Evolutionary conservation across 257 asterid species (phyloP), one percentile per base, ranked within the genome.

Genomic region (Capsicum pubescens): DNA sequence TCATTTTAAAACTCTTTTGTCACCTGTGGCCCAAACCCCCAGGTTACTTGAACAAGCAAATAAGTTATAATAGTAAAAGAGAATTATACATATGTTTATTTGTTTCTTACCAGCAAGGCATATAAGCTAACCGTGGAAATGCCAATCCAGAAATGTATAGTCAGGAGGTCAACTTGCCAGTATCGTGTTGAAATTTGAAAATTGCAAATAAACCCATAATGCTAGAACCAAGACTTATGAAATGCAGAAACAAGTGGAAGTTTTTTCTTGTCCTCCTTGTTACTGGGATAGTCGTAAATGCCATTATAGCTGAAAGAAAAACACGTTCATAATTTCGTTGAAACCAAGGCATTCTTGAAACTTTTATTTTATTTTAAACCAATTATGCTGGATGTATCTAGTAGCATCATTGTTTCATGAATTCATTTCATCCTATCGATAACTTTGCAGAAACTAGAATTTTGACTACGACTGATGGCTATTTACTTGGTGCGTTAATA

Each of bases 71-170:
- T 26, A 26, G 1, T 26, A 26, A 26, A 26, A 26, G 1, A 26
- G 32, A 26, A 26, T 26, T 26, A 26, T 26, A 26, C 32, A 26
- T 26, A 26, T 26, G 32, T 14, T 58, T 58, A 69, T 69, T 9
- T 39, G 16, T 15, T 44, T 56, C 83, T 39, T 60, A 80, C 83
- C 83, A 58, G 74, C 83, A 80, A 60, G 42, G 74, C 74, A 60
- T 58, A 60, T 26, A 60, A n/a, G 42, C 58, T 64, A 17, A 80
- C 74, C 0, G 74, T 80, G 46, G 83, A 80, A 80, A 80, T 80
- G 19, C 60, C 83, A 80, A 80, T 80, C 83, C 83, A 60, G 6
- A 59, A 80, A 80, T 80, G 83, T 59, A 80, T 60, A 9, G 83
- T 39, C 60, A 60, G 58, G 36, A 80, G 59, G 19, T 80, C 16